Evolutionary conservation across 768 basidiomycete species (phyloP).

Genomic region (Rhizopogon sp.): DNA sequence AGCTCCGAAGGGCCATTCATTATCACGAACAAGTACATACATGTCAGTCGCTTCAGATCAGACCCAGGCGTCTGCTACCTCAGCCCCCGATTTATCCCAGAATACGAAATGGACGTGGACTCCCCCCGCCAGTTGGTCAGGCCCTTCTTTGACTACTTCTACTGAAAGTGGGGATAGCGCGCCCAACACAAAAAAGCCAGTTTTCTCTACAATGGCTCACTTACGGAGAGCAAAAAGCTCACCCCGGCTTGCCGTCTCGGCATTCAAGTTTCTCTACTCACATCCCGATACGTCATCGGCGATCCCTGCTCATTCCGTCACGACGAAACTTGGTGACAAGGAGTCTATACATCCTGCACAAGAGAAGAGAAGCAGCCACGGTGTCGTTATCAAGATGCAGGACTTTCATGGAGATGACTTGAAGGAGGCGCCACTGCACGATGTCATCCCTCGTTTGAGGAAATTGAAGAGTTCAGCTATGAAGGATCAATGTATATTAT

Average conservation of each 20-base stretch:
- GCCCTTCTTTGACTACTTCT: constrained; percentile 6
- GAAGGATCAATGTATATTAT: neutral
- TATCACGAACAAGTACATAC: neutral
- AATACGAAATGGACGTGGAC: constrained; percentile 9
- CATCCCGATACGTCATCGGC: neutral
- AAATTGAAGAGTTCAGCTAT: constrained; percentile 11
- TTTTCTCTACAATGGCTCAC: neutral
- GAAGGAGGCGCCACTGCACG: constrained; percentile 19
- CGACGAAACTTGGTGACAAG: neutral
- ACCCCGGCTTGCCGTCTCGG: neutral
- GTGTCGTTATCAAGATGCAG: constrained; percentile 12
- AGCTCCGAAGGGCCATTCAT: neutral
- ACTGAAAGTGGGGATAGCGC: neutral
- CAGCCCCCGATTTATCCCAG: neutral
- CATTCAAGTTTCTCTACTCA: neutral
- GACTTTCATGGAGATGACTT: constrained; percentile 9
- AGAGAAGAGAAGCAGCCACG: neutral
- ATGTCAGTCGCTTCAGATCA: neutral
- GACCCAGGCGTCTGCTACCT: neutral
- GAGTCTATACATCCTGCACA: neutral
- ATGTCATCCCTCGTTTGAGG: constrained; percentile 27
- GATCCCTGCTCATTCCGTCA: neutral
- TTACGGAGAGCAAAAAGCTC: constrained; percentile 3
- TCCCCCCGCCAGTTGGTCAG: constrained; percentile 22
- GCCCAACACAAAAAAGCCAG: neutral